A percentile compares a stretch with the other conserved stretches of the same genome.
phyloP scores from a whole-genome alignment of 192 early-diverging fungal genomes.

The Linnemannia exigua region DNA sequence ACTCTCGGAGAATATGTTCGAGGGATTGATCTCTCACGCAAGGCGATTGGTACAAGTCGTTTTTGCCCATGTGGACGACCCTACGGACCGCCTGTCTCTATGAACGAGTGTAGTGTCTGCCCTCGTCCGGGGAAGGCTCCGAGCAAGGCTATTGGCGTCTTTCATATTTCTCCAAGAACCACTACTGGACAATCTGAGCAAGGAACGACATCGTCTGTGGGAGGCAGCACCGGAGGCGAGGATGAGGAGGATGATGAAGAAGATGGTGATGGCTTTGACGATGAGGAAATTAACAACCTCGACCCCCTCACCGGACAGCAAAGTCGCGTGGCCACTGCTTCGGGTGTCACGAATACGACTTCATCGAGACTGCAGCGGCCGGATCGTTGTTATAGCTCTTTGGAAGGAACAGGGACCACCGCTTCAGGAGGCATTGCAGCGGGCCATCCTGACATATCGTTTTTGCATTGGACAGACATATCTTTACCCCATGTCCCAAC shows the following conservation, averaged over 20 bases:
- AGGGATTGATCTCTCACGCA: slow-evolving; percentile 59
- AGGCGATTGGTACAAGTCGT: slow-evolving; percentile 9
- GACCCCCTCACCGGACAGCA: neutral
- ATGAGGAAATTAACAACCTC: neutral
- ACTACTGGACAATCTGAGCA: neutral
- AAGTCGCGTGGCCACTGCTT: neutral
- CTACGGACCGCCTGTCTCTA: neutral
- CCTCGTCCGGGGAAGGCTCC: neutral
- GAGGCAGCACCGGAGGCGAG: neutral
- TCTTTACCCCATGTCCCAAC: neutral
- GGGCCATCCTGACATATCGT: neutral
- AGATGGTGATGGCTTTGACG: neutral
- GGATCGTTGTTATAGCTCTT: neutral
- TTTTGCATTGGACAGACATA: neutral
- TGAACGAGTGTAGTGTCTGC: neutral
- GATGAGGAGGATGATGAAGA: too few relatives aligned
- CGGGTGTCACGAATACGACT: neutral
- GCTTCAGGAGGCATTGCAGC: neutral
- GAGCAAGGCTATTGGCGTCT: neutral
- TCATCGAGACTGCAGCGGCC: neutral
- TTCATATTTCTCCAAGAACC: neutral
- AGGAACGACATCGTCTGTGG: neutral
- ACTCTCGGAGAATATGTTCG: slow-evolving; percentile 58
- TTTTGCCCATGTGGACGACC: neutral
- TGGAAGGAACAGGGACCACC: neutral